phyloP scores from a whole-genome alignment of 345 rosid genomes.

The Citrus sinensis region DVS_A1.0 CM039168.1:6002501-6003000 shows the following conservation, averaged over 20 bases:
- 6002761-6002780: neutral
- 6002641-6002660: too few species aligned
- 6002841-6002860: neutral
- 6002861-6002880: neutral
- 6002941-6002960: neutral
- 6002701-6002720: neutral
- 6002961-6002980: conserved; percentile 4
- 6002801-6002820: neutral
- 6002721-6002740: neutral
- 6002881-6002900: neutral
- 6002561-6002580: neutral
- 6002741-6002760: neutral
- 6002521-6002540: neutral
- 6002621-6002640: neutral
- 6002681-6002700: neutral
- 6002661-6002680: neutral
- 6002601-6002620: neutral
- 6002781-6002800: neutral
- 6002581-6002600: neutral
- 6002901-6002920: neutral
- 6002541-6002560: neutral
- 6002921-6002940: neutral
- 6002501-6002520: neutral
- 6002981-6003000: conserved; percentile 3
- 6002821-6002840: neutral